These are phyloP conservation scores for Thuja plicata DNA, from an alignment of 83 land plant species.

Conservation along the genomic window DNA sequence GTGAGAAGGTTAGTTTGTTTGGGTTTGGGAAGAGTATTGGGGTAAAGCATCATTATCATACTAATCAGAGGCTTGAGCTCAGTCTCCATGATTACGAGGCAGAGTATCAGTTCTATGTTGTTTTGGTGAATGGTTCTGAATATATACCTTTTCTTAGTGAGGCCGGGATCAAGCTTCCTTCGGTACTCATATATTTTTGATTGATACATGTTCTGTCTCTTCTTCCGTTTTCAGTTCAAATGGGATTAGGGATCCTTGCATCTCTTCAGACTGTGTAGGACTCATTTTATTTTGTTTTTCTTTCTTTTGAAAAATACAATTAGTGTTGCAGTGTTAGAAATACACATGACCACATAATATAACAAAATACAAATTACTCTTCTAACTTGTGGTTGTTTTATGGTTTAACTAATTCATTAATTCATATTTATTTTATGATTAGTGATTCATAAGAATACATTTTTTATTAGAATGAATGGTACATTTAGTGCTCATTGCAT, in stretches of 20 bases:
- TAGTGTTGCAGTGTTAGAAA: too few relatives aligned
- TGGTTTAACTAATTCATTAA: too few relatives aligned
- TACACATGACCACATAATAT: too few relatives aligned
- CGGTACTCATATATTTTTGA: constrained; percentile 38
- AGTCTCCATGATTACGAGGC: constrained; percentile 58
- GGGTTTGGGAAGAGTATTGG: constrained; percentile 79
- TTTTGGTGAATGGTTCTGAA: constrained; percentile 43
- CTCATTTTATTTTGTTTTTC: not conserved
- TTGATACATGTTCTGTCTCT: not conserved
- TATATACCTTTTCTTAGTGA: constrained; percentile 70
- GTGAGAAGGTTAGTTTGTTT: constrained; percentile 78
- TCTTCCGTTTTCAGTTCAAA: not conserved
- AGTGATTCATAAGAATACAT: too few relatives aligned
- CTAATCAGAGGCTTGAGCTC: constrained; percentile 77
- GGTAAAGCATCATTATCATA: constrained; percentile 89
- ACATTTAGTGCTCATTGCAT: too few relatives aligned
- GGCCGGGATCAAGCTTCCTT: constrained; percentile 57
- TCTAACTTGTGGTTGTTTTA: too few relatives aligned
- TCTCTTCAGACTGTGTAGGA: not conserved
- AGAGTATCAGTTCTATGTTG: constrained; percentile 77
- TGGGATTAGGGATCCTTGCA: constrained; percentile 5
- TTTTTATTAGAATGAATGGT: too few relatives aligned
- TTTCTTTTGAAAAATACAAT: too few relatives aligned
- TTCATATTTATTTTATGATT: too few relatives aligned
- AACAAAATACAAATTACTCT: too few relatives aligned